Percentiles rank a stretch among this genome's conserved stretches.
Conservation (phyloP, 257 asterid genomes). For the Penstemon davidsonii region DNA sequence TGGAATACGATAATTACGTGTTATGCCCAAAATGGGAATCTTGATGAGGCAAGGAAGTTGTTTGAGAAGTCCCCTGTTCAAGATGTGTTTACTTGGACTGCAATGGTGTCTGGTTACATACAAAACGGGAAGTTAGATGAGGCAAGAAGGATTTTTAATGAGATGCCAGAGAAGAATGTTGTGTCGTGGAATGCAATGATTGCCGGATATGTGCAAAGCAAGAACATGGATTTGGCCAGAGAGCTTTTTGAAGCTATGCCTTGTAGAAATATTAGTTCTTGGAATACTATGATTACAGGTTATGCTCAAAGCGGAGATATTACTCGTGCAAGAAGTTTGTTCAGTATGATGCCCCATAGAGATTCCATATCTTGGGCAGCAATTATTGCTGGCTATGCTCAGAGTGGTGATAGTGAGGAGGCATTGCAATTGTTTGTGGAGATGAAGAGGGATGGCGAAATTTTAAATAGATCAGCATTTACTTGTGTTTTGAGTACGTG, state of each 20-base stretch:
- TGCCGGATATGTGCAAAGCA: conserved; percentile 78
- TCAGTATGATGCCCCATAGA: conserved; percentile 65
- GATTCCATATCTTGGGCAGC: conserved; percentile 98
- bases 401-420: conserved; percentile 64
- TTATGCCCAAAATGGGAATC: conserved; percentile 69
- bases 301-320: conserved; percentile 72
- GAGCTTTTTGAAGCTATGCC: conserved; percentile 87
- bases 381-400: conserved; percentile 81
- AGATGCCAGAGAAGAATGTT: conserved; percentile 80
- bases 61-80: conserved; percentile 65
- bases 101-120: conserved; percentile 82
- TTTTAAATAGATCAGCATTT: conserved; percentile 61
- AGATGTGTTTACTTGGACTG: conserved; percentile 90
- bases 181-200: conserved; percentile 94
- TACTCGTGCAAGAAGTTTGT: conserved; percentile 60
- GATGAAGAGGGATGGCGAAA: conserved; percentile 69
- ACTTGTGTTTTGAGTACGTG: conserved; percentile 76
- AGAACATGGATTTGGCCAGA: conserved; percentile 67
- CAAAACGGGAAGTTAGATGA: conserved; percentile 76
- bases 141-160: conserved; percentile 66
- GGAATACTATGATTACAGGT: conserved; percentile 94
- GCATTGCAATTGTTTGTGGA: conserved; percentile 59
- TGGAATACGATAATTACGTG: conserved; percentile 91
- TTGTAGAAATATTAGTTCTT: conserved; percentile 67
- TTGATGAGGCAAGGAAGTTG: conserved; percentile 65